Evolutionary conservation across 345 rosid genomes (phyloP).

Genomic region (Salix purpurea): DNA sequence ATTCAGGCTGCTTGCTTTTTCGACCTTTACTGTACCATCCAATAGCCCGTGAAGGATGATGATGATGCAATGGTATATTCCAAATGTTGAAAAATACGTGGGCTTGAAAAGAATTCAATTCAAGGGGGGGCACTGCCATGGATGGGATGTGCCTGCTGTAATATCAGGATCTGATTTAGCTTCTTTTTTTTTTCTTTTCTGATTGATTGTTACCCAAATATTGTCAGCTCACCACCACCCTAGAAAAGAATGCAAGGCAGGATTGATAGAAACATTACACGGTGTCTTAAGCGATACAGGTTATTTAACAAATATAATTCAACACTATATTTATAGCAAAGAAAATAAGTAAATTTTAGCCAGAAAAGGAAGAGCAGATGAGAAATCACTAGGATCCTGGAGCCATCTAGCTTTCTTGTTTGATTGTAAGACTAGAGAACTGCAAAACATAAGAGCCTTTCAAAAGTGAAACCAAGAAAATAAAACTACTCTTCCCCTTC

Average conservation of each 20-base stretch:
- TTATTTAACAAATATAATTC: too few relatives aligned
- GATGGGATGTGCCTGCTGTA: background rate
- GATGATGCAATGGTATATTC: background rate
- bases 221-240: background rate
- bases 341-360: background rate
- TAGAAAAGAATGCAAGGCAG: background rate
- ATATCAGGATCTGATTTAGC: background rate
- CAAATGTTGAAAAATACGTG: background rate
- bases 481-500: background rate
- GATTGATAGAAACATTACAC: background rate
- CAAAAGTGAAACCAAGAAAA: background rate
- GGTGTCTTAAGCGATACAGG: background rate
- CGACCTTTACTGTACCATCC: background rate
- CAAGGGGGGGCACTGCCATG: background rate
- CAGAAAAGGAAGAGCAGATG: slow-evolving; percentile 1
- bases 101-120: background rate
- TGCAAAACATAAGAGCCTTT: background rate
- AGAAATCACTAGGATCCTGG: slow-evolving; percentile 13
- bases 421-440: slow-evolving; percentile 12
- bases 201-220: background rate
- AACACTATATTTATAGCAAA: background rate
- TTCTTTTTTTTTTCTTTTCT: too few relatives aligned
- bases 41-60: background rate
- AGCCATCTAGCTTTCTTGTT: slow-evolving; percentile 11
- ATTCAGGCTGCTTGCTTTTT: background rate